phyloP scores from a whole-genome alignment of 257 asterid species.

The Gentiana macrophylla region DNA sequence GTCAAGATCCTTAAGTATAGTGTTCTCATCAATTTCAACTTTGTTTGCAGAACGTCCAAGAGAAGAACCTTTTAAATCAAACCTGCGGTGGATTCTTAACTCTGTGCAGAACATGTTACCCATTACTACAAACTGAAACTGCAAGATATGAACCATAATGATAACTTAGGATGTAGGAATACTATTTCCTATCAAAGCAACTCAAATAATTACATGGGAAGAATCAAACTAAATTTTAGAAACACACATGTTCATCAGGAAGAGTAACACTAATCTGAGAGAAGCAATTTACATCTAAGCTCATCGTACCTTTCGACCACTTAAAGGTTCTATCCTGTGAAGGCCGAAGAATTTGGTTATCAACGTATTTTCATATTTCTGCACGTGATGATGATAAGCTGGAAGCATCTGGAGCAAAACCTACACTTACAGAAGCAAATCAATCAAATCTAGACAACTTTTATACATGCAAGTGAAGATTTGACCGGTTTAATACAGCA shows the following conservation, averaged over 20 bases:
- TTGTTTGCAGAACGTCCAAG: constrained; percentile 94
- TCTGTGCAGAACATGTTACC: constrained; percentile 99
- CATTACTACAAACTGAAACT: constrained; percentile 96
- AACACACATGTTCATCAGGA: no score
- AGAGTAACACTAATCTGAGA: neutral
- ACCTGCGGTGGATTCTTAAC: constrained; percentile 83
- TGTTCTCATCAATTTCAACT: constrained; percentile 82
- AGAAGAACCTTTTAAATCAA: constrained; percentile 92
- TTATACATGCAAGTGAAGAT: no score
- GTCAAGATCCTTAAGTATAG: constrained; percentile 94
- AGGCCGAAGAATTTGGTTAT: constrained; percentile 95
- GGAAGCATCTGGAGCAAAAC: constrained; percentile 95
- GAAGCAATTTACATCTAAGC: neutral
- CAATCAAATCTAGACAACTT: no score
- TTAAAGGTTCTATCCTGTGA: constrained; percentile 89
- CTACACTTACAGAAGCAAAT: constrained; percentile 27
- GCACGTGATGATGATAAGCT: constrained; percentile 73
- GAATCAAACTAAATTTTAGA: no score
- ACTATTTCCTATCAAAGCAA: no score
- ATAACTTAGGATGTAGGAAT: no score
- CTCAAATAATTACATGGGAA: no score
- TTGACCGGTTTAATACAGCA: no score
- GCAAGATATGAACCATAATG: constrained; percentile 22
- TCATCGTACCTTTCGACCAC: constrained; percentile 81
- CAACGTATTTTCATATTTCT: constrained; percentile 70